phyloP scores from a whole-genome alignment of 2,329 filamentous ascomycete genomes.

The Fusarium praegraminearum region DNA sequence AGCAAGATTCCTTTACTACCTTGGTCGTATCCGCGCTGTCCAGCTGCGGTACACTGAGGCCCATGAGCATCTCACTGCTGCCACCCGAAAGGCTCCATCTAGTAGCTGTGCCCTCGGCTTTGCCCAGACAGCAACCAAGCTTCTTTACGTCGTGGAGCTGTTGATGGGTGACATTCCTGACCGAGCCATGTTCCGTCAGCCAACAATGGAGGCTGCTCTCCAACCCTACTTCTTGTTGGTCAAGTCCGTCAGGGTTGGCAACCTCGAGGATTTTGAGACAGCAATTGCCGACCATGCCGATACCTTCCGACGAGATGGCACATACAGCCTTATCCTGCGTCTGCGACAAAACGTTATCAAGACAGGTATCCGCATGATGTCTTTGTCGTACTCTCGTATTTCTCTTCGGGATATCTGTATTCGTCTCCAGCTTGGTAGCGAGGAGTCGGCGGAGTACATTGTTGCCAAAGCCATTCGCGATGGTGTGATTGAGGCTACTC shows the following conservation, averaged over 20 bases:
- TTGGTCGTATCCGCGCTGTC: slow-evolving; percentile 95
- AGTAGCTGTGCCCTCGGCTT: slow-evolving; percentile 92
- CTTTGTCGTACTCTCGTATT: slow-evolving; percentile 95
- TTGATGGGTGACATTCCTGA: slow-evolving; percentile 99
- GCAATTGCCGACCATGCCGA: slow-evolving; percentile 84
- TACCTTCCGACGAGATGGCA: slow-evolving; percentile 91
- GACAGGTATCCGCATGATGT: slow-evolving; percentile 99
- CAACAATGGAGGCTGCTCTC: slow-evolving; percentile 85
- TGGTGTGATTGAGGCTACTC: slow-evolving; percentile 93
- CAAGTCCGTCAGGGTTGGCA: slow-evolving; percentile 95
- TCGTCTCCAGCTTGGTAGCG: slow-evolving; percentile 89
- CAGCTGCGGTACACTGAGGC: slow-evolving; percentile 97
- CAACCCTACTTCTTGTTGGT: slow-evolving; percentile 95
- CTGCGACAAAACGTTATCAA: slow-evolving; percentile 99
- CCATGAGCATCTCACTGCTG: slow-evolving; percentile 91
- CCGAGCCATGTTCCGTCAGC: slow-evolving; percentile 90
- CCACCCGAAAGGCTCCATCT: slow-evolving; percentile 93
- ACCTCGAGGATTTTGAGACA: slow-evolving; percentile 91
- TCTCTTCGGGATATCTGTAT: slow-evolving; percentile 98
- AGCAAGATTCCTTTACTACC: slow-evolving; percentile 95
- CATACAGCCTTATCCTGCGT: slow-evolving; percentile 94
- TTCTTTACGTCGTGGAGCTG: slow-evolving; percentile 95
- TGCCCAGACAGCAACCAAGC: slow-evolving; percentile 94
- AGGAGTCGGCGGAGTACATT: slow-evolving; percentile 99
- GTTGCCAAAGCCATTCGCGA: slow-evolving; percentile 98